phyloP scores from a whole-genome alignment of 164 flowering plant species.

The Stephania yunnanensis region DNA sequence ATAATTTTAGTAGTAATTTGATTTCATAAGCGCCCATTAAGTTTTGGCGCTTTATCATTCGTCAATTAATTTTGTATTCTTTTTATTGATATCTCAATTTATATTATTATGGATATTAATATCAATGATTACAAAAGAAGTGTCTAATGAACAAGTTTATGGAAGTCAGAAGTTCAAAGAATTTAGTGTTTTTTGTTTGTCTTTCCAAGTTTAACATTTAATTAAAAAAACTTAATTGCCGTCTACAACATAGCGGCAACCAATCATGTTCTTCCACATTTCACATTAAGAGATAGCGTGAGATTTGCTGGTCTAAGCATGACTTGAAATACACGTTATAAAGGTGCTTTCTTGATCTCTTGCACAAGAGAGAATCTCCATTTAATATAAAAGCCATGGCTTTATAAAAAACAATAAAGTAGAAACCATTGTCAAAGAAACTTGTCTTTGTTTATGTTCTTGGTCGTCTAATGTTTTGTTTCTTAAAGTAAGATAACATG shows the following conservation, averaged over 20 bases:
- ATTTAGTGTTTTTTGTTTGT: background rate
- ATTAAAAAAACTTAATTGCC: background rate
- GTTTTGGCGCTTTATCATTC: no score
- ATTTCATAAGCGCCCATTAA: no score
- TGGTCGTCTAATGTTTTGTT: background rate
- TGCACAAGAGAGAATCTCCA: slow-evolving; percentile 18
- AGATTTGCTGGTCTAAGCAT: slow-evolving; percentile 22
- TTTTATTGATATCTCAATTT: no score
- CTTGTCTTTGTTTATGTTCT: slow-evolving; percentile 5
- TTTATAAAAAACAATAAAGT: background rate
- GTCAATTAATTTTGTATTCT: no score
- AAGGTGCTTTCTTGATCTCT: slow-evolving; percentile 2
- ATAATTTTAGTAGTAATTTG: no score
- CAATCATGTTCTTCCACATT: slow-evolving; percentile 3
- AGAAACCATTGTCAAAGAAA: slow-evolving; percentile 10
- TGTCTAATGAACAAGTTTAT: no score
- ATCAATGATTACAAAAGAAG: no score
- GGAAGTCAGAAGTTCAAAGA: no score
- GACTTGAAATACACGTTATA: slow-evolving; percentile 9
- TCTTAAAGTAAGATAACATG: slow-evolving; percentile 2
- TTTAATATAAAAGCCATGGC: slow-evolving; percentile 20
- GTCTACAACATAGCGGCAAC: background rate
- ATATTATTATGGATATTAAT: no score
- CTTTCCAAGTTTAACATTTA: background rate
- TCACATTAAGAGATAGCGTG: slow-evolving; percentile 36